Evolutionary conservation across 345 rosid species (phyloP), one percentile per base, ranked within the genome.

Genomic region (Cardamine chenopodiifolia): DNA sequence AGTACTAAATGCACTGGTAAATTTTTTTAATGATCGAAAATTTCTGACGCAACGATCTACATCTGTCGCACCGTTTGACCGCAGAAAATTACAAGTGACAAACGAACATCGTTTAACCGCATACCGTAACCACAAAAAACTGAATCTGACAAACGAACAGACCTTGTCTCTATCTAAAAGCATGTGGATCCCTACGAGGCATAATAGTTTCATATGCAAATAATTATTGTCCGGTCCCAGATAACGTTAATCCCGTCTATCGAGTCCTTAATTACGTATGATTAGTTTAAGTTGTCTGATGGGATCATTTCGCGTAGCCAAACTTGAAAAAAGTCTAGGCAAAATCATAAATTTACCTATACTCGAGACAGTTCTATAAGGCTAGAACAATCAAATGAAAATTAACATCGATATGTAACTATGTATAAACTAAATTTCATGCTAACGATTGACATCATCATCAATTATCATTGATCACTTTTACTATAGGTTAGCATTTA

Each of bases 151-250:
- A n/a, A n/a, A n/a, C n/a, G n/a, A n/a, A n/a, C n/a, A n/a, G n/a
- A n/a, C n/a, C n/a, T n/a, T n/a, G 62, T 64, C 68, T 71, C 76
- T 23, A 66, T 68, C 63, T n/a, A 71, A 49, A 7, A 45, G 20
- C 81, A 77, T 58, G 68, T 71, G 62, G 77, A 77, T 55, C 76
- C 71, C 45, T 70, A 70, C 75, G 55, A 70, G 54, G 61, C 80
- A 63, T 62, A 62, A 42, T 31, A 40, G 62, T 54, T 48, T 68
- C 74, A 29, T 53, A 68, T 17, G 57, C 71, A 55, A 63, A 70
- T 37, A 22, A 69, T 62, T 69, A 69, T 62, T 69, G 75, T 44
- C 78, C 45, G 15, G 15, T 44, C 49, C 19, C 9, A 44, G 49
- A 17, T 11, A 26, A 58, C 17, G 17, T 37, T 67, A 18, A 57